Evolutionary conservation across 148 eudicot genomes (phyloP).

Genomic region (Persicaria tinctoria): DNA sequence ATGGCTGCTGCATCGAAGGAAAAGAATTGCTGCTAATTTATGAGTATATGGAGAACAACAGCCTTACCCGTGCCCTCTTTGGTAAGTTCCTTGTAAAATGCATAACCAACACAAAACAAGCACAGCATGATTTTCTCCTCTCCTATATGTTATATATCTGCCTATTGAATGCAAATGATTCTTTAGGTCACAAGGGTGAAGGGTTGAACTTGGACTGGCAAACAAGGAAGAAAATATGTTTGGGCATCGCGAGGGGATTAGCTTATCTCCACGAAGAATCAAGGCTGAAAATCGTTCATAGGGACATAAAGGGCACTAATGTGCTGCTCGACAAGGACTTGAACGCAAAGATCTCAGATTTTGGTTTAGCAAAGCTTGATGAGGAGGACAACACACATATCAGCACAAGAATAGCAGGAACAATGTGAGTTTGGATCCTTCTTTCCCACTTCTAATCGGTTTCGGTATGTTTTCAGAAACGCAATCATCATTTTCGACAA

Average conservation of each 20-base stretch:
- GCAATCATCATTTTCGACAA: neutral
- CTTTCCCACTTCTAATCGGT: neutral
- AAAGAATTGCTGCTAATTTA: slow-evolving; percentile 60
- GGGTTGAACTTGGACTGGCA: slow-evolving; percentile 39
- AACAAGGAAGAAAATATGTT: slow-evolving; percentile 37
- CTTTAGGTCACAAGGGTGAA: slow-evolving; percentile 28
- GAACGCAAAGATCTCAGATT: slow-evolving; percentile 75
- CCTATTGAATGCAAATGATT: neutral
- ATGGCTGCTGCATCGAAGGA: slow-evolving; percentile 74
- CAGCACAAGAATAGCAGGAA: slow-evolving; percentile 76
- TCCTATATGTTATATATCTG: neutral
- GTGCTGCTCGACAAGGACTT: slow-evolving; percentile 80
- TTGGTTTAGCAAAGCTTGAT: slow-evolving; percentile 85
- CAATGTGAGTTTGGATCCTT: slow-evolving; percentile 39
- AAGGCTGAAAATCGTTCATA: slow-evolving; percentile 59
- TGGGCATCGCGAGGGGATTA: slow-evolving; percentile 49
- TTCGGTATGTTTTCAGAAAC: too few species aligned
- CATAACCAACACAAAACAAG: neutral
- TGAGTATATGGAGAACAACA: slow-evolving; percentile 78
- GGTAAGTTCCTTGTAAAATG: slow-evolving; percentile 28
- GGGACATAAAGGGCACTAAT: slow-evolving; percentile 82
- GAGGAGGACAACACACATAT: slow-evolving; percentile 75
- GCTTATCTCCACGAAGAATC: slow-evolving; percentile 64
- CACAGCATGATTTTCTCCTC: neutral
- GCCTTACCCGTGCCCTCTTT: slow-evolving; percentile 70